These are phyloP conservation scores for Plasmodium adleri DNA, from an alignment of 169 alveolate species.

Conservation along the genomic window DNA sequence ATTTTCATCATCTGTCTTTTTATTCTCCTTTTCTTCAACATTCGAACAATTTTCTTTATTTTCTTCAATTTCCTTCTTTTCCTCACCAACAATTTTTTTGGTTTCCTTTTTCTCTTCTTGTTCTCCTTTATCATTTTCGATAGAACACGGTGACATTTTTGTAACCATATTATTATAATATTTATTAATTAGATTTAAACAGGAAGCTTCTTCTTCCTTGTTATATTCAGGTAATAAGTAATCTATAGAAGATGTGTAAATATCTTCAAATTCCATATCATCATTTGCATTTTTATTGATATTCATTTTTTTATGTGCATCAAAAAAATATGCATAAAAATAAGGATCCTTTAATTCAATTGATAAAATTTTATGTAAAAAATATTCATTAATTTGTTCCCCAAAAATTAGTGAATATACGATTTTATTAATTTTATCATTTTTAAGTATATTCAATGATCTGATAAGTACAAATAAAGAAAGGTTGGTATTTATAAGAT, in stretches of 20 bases:
- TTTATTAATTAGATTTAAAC: slow-evolving; percentile 1
- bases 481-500: slow-evolving; percentile 35
- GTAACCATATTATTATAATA: slow-evolving; percentile 3
- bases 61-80: too few relatives aligned
- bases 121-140: background rate
- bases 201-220: slow-evolving; percentile 44
- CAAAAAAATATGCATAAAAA: slow-evolving; percentile 54
- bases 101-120: background rate
- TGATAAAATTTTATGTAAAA: slow-evolving; percentile 40
- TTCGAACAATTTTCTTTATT: too few relatives aligned
- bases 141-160: background rate
- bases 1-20: background rate
- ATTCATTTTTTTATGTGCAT: slow-evolving; percentile 36
- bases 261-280: slow-evolving; percentile 57
- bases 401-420: slow-evolving; percentile 59
- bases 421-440: slow-evolving; percentile 39
- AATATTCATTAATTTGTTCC: slow-evolving; percentile 26
- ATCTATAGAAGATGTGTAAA: slow-evolving; percentile 51
- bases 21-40: too few relatives aligned
- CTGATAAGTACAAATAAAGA: slow-evolving; percentile 52
- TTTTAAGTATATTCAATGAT: slow-evolving; percentile 46
- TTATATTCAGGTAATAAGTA: slow-evolving; percentile 46
- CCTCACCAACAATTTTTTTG: too few relatives aligned
- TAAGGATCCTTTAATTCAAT: slow-evolving; percentile 68
- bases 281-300: slow-evolving; percentile 3